phyloP scores from a whole-genome alignment of 495 filamentous ascomycete species.

The Corynascus novoguineensis region DNA sequence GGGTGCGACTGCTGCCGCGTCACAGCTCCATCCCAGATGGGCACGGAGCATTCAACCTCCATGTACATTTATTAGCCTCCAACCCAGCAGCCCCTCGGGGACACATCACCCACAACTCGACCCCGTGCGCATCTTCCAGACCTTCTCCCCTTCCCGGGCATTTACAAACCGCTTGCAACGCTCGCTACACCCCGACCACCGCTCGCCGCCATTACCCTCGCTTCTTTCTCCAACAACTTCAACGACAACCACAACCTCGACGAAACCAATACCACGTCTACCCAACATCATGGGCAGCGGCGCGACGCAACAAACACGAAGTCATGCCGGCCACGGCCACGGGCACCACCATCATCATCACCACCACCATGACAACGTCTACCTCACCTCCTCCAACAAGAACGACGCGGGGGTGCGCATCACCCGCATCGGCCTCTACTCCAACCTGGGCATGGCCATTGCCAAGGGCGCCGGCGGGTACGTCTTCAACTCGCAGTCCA shows the following conservation, averaged over 20 bases:
- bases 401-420: constrained; percentile 92
- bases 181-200: constrained; percentile 15
- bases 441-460: constrained; percentile 90
- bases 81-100: constrained; percentile 22
- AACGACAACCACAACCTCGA: background rate
- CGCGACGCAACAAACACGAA: constrained; percentile 32
- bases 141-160: constrained; percentile 24
- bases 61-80: constrained; percentile 19
- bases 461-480: constrained; percentile 90
- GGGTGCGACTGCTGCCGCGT: constrained; percentile 24
- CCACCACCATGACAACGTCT: constrained; percentile 82
- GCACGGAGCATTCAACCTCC: constrained; percentile 17
- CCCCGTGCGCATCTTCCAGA: constrained; percentile 29
- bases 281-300: constrained; percentile 28
- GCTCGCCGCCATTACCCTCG: constrained; percentile 2
- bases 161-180: constrained; percentile 23
- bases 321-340: constrained; percentile 42
- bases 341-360: constrained; percentile 33
- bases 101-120: constrained; percentile 34
- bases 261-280: constrained; percentile 23
- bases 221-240: background rate
- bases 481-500: constrained; percentile 85
- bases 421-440: constrained; percentile 83
- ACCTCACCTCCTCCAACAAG: constrained; percentile 81
- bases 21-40: constrained; percentile 17